phyloP scores from a whole-genome alignment of 1,139 yeast genomes.

The Geotrichum klebahnii region DNA sequence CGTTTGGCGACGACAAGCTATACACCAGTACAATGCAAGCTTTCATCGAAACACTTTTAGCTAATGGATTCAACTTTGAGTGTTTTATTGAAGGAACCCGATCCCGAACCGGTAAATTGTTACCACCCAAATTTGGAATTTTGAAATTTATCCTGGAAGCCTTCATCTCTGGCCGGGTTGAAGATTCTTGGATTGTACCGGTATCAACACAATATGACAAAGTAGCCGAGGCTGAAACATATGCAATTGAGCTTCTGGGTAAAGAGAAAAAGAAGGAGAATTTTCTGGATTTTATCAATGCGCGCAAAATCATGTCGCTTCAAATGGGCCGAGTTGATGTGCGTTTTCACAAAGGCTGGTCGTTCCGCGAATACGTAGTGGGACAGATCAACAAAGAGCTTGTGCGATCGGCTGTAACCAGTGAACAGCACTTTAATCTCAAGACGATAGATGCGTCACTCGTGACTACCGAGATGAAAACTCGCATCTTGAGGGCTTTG shows the following conservation, averaged over 20 bases:
- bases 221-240: conserved; percentile 63
- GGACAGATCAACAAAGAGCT: conserved; percentile 35
- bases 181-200: conserved; percentile 53
- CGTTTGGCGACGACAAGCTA: conserved; percentile 51
- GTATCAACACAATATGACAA: conserved; percentile 61
- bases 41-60: conserved; percentile 50
- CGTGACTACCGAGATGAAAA: conserved; percentile 27
- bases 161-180: conserved; percentile 44
- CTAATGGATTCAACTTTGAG: conserved; percentile 54
- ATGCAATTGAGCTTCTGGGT: conserved; percentile 58
- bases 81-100: conserved; percentile 67
- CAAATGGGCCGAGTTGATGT: conserved; percentile 44
- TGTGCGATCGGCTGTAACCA: conserved; percentile 12
- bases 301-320: conserved; percentile 39
- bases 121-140: conserved; percentile 63
- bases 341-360: conserved; percentile 44
- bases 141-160: conserved; percentile 52
- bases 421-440: conserved; percentile 15
- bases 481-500: conserved; percentile 38
- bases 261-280: conserved; percentile 50
- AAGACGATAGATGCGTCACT: conserved; percentile 20
- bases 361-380: conserved; percentile 37
- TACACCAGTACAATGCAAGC: conserved; percentile 53
- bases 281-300: conserved; percentile 38
- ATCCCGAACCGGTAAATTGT: conserved; percentile 60